Percentiles rank a stretch among this genome's conserved stretches.
phyloP scores from a whole-genome alignment of 2,329 filamentous ascomycete genomes.

The Scytalidium lignicola region DNA sequence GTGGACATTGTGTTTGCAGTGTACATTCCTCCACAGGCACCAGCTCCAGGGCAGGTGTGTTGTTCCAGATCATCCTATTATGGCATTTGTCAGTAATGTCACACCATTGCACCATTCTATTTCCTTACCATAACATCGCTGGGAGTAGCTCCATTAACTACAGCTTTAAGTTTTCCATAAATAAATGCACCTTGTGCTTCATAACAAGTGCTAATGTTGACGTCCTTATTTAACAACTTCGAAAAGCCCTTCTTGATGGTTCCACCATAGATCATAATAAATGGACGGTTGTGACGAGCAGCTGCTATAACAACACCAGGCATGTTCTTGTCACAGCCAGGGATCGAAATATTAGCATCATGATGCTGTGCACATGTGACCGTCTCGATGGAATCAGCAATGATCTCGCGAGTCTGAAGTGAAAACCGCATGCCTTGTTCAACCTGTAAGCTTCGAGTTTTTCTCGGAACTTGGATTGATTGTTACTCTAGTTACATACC shows the following conservation, averaged over 20 bases:
- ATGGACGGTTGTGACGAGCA: constrained; percentile 84
- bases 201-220: constrained; percentile 87
- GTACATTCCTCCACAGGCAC: constrained; percentile 71
- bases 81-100: neutral
- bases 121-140: constrained; percentile 62
- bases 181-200: constrained; percentile 80
- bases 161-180: constrained; percentile 72
- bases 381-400: constrained; percentile 90
- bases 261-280: constrained; percentile 93
- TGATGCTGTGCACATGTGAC: constrained; percentile 89
- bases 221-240: constrained; percentile 64
- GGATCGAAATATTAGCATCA: constrained; percentile 89
- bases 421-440: constrained; percentile 85
- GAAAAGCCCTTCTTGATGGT: constrained; percentile 87
- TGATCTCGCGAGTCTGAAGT: constrained; percentile 83
- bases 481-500: constrained; percentile 41
- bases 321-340: constrained; percentile 98
- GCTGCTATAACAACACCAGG: constrained; percentile 88
- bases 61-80: constrained; percentile 59
- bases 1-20: constrained; percentile 75
- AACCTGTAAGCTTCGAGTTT: constrained; percentile 10
- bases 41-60: constrained; percentile 63
- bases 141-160: constrained; percentile 60
- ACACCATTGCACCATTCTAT: too few species aligned
- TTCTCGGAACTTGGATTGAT: neutral